Conservation (phyloP, 192 early-diverging fungal species). For the Coemansia sp. region DNA sequence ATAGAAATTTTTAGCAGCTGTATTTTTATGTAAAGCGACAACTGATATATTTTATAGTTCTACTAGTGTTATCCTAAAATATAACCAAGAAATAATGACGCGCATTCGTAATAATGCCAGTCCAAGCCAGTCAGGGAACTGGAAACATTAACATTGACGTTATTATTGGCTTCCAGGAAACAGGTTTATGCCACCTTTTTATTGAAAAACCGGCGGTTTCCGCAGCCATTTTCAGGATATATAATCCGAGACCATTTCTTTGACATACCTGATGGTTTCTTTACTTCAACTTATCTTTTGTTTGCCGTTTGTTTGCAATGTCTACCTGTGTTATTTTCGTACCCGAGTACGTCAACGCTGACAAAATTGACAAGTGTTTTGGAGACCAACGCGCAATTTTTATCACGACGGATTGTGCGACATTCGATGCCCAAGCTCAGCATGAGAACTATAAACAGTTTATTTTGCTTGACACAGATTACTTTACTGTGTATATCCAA, state of each 20-base stretch:
- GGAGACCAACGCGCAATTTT: not conserved
- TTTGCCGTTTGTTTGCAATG: not conserved
- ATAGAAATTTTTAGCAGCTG: too few species aligned
- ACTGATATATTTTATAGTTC: too few species aligned
- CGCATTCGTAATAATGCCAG: too few species aligned
- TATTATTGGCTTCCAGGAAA: too few species aligned
- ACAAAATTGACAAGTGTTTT: constrained; percentile 6
- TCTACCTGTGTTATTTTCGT: not conserved
- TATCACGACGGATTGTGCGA: not conserved
- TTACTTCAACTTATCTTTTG: not conserved
- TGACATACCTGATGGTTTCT: not conserved
- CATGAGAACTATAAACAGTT: not conserved
- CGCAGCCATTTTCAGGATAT: not conserved
- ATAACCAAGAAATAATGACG: too few species aligned
- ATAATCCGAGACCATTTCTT: not conserved
- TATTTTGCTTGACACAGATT: constrained; percentile 2
- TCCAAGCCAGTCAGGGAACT: too few species aligned
- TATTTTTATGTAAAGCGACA: too few species aligned
- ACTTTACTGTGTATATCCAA: not conserved
- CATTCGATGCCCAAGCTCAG: not conserved
- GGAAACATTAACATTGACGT: too few species aligned
- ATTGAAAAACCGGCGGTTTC: not conserved
- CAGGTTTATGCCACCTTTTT: too few species aligned
- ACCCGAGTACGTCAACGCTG: constrained; percentile 4
- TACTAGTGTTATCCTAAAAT: too few species aligned